Evolutionary conservation across 179 eudicot species (phyloP).

Genomic region (Patellifolia procumbens): DNA sequence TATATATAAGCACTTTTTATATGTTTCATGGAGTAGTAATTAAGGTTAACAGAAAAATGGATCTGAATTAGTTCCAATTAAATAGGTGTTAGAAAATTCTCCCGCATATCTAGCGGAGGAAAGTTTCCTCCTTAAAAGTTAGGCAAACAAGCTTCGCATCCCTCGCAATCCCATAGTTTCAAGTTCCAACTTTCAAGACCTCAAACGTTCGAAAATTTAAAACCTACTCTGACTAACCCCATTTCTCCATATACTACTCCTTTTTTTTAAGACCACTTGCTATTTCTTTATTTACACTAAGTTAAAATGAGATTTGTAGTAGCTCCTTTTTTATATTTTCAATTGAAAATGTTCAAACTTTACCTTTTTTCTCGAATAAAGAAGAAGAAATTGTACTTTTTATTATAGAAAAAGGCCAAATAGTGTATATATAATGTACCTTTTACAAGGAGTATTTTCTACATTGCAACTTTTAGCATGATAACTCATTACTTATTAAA

Average conservation of each 20-base stretch:
- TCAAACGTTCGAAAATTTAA: constrained; percentile 31
- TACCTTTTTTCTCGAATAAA: background rate
- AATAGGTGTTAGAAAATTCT: constrained; percentile 10
- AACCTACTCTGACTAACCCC: background rate
- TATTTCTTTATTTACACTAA: constrained; percentile 5
- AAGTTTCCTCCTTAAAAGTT: constrained; percentile 15
- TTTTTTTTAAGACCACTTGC: constrained; percentile 24
- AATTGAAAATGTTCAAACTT: constrained; percentile 11
- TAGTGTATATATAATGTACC: no score
- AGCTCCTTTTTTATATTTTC: background rate
- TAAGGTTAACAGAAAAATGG: background rate
- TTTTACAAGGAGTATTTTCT: no score
- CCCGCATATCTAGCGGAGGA: background rate
- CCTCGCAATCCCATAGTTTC: constrained; percentile 14
- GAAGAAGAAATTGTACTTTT: background rate
- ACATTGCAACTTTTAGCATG: no score
- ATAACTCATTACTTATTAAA: no score
- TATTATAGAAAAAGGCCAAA: background rate
- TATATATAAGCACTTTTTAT: no score
- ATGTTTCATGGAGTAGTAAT: no score
- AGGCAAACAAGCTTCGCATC: background rate
- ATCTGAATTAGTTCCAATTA: background rate
- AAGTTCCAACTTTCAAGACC: constrained; percentile 12
- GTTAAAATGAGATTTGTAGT: constrained; percentile 24
- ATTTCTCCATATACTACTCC: background rate